Evolutionary conservation across 2,329 filamentous ascomycete species (phyloP).

Genomic region (Neobulgaria alba): DNA sequence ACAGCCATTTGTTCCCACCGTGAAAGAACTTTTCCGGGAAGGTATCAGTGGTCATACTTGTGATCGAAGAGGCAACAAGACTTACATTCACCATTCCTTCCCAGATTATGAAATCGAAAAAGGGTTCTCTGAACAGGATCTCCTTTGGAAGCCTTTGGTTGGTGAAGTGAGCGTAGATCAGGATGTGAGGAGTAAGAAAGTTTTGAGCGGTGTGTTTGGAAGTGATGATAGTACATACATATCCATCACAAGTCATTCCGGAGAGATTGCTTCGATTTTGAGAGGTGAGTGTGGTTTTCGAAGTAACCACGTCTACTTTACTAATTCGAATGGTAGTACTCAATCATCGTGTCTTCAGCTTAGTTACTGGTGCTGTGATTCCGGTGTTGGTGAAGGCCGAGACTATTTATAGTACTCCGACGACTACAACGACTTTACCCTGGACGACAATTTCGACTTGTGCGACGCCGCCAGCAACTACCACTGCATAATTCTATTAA

Average conservation of each 20-base stretch:
- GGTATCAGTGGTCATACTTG: conserved; percentile 61
- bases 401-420: conserved; percentile 27
- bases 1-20: conserved; percentile 44
- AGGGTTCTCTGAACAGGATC: conserved; percentile 51
- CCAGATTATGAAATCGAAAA: conserved; percentile 48
- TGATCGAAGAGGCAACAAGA: conserved; percentile 49
- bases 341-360: conserved; percentile 47
- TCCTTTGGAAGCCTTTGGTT: conserved; percentile 36
- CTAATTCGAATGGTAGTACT: conserved; percentile 29
- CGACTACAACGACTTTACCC: conserved; percentile 19
- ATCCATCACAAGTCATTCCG: conserved; percentile 52
- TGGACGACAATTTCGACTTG: conserved; percentile 3
- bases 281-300: conserved; percentile 20
- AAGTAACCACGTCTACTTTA: background rate
- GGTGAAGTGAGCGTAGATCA: conserved; percentile 39
- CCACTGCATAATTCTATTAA: background rate
- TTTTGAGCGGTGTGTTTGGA: conserved; percentile 49
- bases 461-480: background rate
- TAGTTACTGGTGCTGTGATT: conserved; percentile 57
- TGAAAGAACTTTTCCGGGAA: conserved; percentile 60
- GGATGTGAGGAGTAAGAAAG: conserved; percentile 38
- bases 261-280: conserved; percentile 45
- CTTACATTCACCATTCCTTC: conserved; percentile 43
- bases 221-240: conserved; percentile 46
- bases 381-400: conserved; percentile 55